phyloP scores from a whole-genome alignment of 2,329 filamentous ascomycete genomes.

The Penicillium decumbens region DNA sequence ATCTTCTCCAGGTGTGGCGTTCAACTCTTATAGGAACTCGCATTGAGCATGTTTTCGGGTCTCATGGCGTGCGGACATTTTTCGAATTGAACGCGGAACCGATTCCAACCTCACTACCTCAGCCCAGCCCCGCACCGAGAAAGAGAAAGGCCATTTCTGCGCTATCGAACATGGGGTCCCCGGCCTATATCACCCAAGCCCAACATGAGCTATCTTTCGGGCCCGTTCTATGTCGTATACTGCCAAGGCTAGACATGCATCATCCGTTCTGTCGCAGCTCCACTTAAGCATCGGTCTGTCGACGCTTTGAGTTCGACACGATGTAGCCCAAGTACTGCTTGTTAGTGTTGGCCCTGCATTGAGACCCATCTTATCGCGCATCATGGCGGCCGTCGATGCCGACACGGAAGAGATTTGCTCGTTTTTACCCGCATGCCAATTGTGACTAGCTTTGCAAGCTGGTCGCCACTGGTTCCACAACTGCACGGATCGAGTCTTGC shows the following conservation, averaged over 20 bases:
- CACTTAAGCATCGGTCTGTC: constrained; percentile 8
- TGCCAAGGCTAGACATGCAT: constrained; percentile 15
- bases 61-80: constrained; percentile 3
- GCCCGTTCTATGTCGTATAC: constrained; percentile 1
- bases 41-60: background rate
- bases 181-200: background rate
- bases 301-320: constrained; percentile 11
- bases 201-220: constrained; percentile 9
- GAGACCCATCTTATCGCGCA: constrained; percentile 4
- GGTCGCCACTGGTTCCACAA: constrained; percentile 11
- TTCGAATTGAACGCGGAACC: constrained; percentile 1
- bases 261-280: constrained; percentile 10
- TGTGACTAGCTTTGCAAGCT: constrained; percentile 10
- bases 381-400: constrained; percentile 6
- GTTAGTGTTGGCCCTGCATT: constrained; percentile 14
- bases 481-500: constrained; percentile 4
- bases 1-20: constrained; percentile 1
- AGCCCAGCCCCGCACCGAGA: background rate
- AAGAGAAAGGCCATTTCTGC: background rate
- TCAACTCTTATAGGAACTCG: background rate
- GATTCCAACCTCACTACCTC: background rate
- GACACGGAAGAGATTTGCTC: constrained; percentile 4
- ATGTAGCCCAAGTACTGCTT: constrained; percentile 11
- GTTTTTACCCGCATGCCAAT: background rate
- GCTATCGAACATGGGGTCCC: constrained; percentile 1